Base-by-base conservation (phyloP, 2,329 filamentous ascomycete genomes). In the Colletotrichum sp. region DNA sequence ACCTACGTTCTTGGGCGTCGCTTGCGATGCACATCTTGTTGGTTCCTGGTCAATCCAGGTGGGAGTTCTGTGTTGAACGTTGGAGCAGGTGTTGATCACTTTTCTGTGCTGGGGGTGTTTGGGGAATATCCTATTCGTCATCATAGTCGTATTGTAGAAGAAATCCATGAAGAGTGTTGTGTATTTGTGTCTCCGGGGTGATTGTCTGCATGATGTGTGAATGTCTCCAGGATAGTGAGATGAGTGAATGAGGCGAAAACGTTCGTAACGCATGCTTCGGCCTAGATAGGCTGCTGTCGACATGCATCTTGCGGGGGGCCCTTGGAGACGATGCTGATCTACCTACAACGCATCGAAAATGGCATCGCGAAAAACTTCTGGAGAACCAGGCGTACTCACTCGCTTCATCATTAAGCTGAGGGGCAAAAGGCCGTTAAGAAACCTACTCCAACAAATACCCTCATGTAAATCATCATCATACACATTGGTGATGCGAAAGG, bases 131-230 rank as follows among this genome's bases (percentile, higher is more conserved):
- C 74, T 24, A 30, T 76, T 73, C 70, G 59, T 60, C 44, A 60
- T 49, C 57, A 60, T 65, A 69, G 64, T 69, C 59, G 64, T 76
- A 69, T 28, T 69, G 70, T 76, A 65, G 44, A 73, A 69, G 57
- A 70, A 62, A 69, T 49, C 52, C 69, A 26, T 57, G 13, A 34
- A 55, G 26, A 62, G 30, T 32, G 8, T 15, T 6, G 12, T 32
- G 8, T 13, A 12, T 21, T 8, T 8, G 10, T 16, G 28, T 13
- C 18, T 62, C 28, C 2, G 15, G 15, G 10, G 10, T 30, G 30
- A 62, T 62, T 52, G n/a, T 21, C 18, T 21, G 44, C 44, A 49
- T 1, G 18, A 21, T 49, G 6, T 1, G 10, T 4, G 44, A 49
- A 49, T 13, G n/a, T 21, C 18, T 12, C 44, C 18, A 49, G 44